Evolutionary conservation across 805 yeast species (phyloP).

Genomic region (Spathaspora passalidarum): DNA sequence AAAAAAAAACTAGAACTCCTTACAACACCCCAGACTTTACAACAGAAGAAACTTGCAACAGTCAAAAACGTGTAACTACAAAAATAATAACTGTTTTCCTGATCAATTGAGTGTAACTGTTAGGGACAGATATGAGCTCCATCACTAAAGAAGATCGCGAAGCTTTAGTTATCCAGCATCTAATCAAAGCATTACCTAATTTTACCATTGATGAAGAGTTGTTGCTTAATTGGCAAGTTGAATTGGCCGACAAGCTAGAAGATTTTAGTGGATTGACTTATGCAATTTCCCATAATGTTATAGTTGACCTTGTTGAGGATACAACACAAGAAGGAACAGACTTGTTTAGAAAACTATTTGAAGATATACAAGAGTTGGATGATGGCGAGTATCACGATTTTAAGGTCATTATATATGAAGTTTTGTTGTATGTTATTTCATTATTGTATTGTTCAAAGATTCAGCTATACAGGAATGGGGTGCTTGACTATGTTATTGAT

Average conservation of each 20-base stretch:
- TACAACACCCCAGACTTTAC: no score
- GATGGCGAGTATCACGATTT: slow-evolving; percentile 23
- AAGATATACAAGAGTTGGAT: slow-evolving; percentile 17
- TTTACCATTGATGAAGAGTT: slow-evolving; percentile 24
- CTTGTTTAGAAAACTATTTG: slow-evolving; percentile 10
- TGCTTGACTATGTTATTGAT: slow-evolving; percentile 20
- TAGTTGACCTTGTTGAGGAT: slow-evolving; percentile 10
- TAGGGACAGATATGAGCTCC: no score
- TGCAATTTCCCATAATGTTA: slow-evolving; percentile 23
- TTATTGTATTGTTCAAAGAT: slow-evolving; percentile 22
- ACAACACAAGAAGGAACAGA: no score
- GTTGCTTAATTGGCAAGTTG: slow-evolving; percentile 37
- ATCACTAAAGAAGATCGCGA: background rate
- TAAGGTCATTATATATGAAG: slow-evolving; percentile 25
- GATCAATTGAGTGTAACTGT: no score
- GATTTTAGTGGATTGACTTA: slow-evolving; percentile 19
- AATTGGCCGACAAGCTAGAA: slow-evolving; percentile 22
- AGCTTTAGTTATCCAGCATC: slow-evolving; percentile 11
- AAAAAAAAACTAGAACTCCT: no score
- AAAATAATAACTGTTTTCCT: no score
- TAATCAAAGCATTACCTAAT: slow-evolving; percentile 21
- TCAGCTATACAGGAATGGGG: slow-evolving; percentile 15
- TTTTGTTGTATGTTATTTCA: slow-evolving; percentile 20
- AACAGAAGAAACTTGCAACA: background rate
- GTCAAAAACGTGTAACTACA: no score